Conservation (phyloP, 768 basidiomycete species). For the Kwoniella sp. region DNA sequence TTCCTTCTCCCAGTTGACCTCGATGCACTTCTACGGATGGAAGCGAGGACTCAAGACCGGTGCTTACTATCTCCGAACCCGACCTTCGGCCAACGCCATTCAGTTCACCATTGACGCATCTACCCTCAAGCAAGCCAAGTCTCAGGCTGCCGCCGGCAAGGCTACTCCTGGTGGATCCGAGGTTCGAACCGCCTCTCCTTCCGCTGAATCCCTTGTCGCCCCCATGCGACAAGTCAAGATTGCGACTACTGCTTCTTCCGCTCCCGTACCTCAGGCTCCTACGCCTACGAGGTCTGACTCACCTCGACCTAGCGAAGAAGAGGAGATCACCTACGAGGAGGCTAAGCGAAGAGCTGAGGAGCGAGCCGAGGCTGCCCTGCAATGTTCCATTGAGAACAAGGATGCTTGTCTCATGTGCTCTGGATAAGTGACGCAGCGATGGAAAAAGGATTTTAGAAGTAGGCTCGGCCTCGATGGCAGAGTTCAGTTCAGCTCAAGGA, state of each 20-base stretch:
- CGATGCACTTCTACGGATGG: conserved; percentile 78
- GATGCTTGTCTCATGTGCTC: conserved; percentile 55
- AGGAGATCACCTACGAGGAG: conserved; percentile 55
- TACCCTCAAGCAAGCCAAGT: conserved; percentile 60
- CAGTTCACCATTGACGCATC: conserved; percentile 94
- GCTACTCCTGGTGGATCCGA: conserved; percentile 10
- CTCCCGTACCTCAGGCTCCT: conserved; percentile 9
- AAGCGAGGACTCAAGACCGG: conserved; percentile 99
- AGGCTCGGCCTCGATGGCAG: not conserved
- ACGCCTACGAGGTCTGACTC: conserved; percentile 15
- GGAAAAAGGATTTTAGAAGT: no score
- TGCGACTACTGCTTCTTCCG: conserved; percentile 39
- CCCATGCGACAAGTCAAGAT: conserved; percentile 46
- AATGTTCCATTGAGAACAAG: conserved; percentile 56
- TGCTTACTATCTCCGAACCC: conserved; percentile 90
- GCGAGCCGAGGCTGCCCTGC: conserved; percentile 55
- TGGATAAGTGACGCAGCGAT: conserved; percentile 31
- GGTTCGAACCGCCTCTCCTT: conserved; percentile 14
- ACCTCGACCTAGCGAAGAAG: conserved; percentile 48
- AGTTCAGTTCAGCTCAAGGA: not conserved
- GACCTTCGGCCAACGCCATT: conserved; percentile 91
- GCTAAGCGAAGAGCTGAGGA: conserved; percentile 55
- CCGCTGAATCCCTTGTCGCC: conserved; percentile 34
- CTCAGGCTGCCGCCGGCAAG: conserved; percentile 34
- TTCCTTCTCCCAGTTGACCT: conserved; percentile 77